phyloP scores from a whole-genome alignment of 345 rosid genomes.

The Heritiera fomes region DNA sequence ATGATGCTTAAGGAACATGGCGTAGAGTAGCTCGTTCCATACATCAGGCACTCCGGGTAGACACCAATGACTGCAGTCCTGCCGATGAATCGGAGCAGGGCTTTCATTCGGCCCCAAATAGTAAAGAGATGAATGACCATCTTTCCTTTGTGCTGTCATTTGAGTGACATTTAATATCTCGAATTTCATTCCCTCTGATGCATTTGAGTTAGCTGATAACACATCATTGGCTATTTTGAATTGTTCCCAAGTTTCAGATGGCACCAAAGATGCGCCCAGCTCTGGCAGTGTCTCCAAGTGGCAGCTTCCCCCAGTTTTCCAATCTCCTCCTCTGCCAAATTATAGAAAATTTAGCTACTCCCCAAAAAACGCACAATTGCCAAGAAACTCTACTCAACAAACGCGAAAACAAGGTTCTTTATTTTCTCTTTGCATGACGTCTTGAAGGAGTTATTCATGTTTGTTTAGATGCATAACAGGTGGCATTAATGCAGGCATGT shows the following conservation, averaged over 20 bases:
- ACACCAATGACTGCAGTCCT: constrained; percentile 98
- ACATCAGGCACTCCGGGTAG: constrained; percentile 94
- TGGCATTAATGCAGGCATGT: background rate
- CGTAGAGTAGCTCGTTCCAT: constrained; percentile 84
- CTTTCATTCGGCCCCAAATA: constrained; percentile 51
- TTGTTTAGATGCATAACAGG: background rate
- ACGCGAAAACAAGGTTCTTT: background rate
- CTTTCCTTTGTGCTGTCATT: constrained; percentile 74
- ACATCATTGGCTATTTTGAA: constrained; percentile 46
- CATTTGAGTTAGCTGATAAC: constrained; percentile 37
- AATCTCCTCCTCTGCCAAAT: constrained; percentile 76
- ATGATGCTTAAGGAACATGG: constrained; percentile 54
- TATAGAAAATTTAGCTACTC: constrained; percentile 4
- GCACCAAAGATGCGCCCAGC: constrained; percentile 43
- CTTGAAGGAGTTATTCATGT: background rate
- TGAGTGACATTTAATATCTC: constrained; percentile 63
- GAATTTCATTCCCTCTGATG: constrained; percentile 29
- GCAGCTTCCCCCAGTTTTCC: constrained; percentile 87
- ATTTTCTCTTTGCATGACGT: background rate
- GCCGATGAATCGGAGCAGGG: constrained; percentile 67
- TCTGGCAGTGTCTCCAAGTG: constrained; percentile 86
- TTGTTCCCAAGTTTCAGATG: constrained; percentile 53
- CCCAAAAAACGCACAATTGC: background rate
- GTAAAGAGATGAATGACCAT: constrained; percentile 81
- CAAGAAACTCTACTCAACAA: background rate